These are phyloP conservation scores for Ailanthus altissimus DNA, from an alignment of 345 rosid genomes.

Conservation along the genomic window DNA sequence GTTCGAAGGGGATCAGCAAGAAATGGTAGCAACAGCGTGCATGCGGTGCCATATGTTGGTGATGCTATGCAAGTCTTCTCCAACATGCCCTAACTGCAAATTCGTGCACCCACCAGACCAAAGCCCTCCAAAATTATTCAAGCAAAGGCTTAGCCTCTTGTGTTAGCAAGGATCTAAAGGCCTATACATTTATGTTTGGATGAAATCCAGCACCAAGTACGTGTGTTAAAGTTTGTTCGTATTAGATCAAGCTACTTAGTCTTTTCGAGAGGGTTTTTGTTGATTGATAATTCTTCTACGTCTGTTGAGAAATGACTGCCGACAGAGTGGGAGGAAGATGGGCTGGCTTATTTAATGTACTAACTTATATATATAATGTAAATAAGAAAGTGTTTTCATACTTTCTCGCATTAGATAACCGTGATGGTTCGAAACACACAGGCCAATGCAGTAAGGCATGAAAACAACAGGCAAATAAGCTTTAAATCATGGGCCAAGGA, in stretches of 20 bases:
- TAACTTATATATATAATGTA: conserved; percentile 18
- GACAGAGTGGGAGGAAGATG: conserved; percentile 8
- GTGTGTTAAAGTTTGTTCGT: not conserved
- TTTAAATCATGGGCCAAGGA: not conserved
- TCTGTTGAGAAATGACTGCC: conserved; percentile 15
- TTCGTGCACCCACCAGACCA: conserved; percentile 77
- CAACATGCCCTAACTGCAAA: conserved; percentile 90
- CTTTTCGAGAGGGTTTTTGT: conserved; percentile 1
- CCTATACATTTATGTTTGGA: not conserved
- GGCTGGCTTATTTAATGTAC: conserved; percentile 10
- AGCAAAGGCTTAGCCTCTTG: conserved; percentile 54
- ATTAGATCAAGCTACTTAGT: conserved; percentile 11
- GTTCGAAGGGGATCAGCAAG: conserved; percentile 43
- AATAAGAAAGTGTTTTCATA: not conserved
- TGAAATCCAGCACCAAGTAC: not conserved
- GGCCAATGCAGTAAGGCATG: no score
- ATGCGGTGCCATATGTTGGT: conserved; percentile 81
- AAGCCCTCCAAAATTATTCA: conserved; percentile 44
- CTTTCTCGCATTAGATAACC: not conserved
- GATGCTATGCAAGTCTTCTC: conserved; percentile 73
- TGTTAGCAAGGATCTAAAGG: conserved; percentile 37
- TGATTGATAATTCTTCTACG: conserved; percentile 17
- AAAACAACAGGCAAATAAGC: not conserved
- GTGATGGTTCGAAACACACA: no score
- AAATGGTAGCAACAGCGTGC: conserved; percentile 83